Conservation (phyloP, 352 stramenopile species). For the Globisporangium emineosum region DNA sequence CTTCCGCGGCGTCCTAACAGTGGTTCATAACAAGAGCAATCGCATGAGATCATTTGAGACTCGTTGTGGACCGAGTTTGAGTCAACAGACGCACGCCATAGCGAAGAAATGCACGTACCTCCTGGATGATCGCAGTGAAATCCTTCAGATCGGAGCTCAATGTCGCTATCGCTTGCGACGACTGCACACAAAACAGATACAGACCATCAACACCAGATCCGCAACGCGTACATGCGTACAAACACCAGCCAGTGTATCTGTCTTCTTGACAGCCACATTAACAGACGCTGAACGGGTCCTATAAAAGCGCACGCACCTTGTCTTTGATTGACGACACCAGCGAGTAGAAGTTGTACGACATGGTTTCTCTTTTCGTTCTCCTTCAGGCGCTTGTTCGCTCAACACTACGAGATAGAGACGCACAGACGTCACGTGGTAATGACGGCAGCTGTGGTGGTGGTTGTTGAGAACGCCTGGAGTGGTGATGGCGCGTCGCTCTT, state of each 20-base stretch:
- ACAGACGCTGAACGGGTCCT: neutral
- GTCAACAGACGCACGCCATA: neutral
- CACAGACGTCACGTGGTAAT: neutral
- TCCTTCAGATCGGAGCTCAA: slow-evolving; percentile 71
- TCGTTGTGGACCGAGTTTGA: neutral
- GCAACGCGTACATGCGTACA: neutral
- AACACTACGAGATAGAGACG: neutral
- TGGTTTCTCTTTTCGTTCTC: slow-evolving; percentile 13
- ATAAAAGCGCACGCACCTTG: slow-evolving; percentile 21
- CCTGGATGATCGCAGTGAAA: slow-evolving; percentile 65
- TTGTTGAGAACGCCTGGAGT: neutral
- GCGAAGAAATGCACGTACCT: too few relatives aligned
- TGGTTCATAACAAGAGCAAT: neutral
- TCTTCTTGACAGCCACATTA: neutral
- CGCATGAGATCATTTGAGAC: neutral
- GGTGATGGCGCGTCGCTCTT: neutral
- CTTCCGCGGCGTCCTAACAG: slow-evolving; percentile 47
- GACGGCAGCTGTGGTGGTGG: neutral
- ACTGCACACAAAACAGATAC: slow-evolving; percentile 24
- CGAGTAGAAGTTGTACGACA: slow-evolving; percentile 49
- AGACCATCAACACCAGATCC: neutral
- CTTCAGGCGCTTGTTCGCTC: neutral
- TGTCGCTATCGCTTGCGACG: slow-evolving; percentile 67
- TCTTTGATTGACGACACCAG: slow-evolving; percentile 36
- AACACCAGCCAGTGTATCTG: neutral